Evolutionary conservation across 495 filamentous ascomycete genomes (phyloP), one percentile per base, ranked within the genome.

Genomic region (Xylaria telfairii): DNA sequence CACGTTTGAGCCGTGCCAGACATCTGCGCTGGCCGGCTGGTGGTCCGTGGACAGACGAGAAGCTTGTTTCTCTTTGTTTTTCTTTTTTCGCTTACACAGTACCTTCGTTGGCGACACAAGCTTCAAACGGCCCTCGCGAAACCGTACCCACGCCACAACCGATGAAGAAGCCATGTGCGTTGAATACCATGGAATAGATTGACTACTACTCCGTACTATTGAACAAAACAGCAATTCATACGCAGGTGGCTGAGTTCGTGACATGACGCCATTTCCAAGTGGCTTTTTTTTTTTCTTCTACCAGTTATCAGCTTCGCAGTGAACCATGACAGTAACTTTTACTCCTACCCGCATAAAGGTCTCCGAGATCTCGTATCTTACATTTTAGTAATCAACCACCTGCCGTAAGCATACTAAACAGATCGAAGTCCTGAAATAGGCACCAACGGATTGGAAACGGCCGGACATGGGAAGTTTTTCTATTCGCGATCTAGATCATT

Each of bases 181-280:
- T n/a, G n/a, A n/a, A n/a, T n/a, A n/a, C n/a, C n/a, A n/a, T 54
- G 51, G 51, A 54, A 54, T 12, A 54, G 51, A 54, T 28, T 30
- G 51, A 15, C 26, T 26, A 4, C 30, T 26, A n/a, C n/a, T n/a
- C n/a, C n/a, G n/a, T n/a, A n/a, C n/a, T n/a, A n/a, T n/a, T n/a
- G n/a, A n/a, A n/a, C n/a, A n/a, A 13, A 30, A 17, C 51, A 5
- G 12, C 17, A 59, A 9, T 32, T 10, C 30, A 37, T 37, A 37
- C 56, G 56, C 56, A 59, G 54, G 56, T 59, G 56, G 56, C 30
- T 21, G 21, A 42, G 59, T n/a, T 7, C 37, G 59, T 15, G 42
- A 60, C 9, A 34, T 57, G 54, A 34, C 54, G 30, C 54, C 13
- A 37, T 57, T 3, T 32, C 21, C 54, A n/a, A n/a, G 17, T 57